Evolutionary conservation across 768 basidiomycete genomes (phyloP).

Genomic region (Gymnopilus junonius): DNA sequence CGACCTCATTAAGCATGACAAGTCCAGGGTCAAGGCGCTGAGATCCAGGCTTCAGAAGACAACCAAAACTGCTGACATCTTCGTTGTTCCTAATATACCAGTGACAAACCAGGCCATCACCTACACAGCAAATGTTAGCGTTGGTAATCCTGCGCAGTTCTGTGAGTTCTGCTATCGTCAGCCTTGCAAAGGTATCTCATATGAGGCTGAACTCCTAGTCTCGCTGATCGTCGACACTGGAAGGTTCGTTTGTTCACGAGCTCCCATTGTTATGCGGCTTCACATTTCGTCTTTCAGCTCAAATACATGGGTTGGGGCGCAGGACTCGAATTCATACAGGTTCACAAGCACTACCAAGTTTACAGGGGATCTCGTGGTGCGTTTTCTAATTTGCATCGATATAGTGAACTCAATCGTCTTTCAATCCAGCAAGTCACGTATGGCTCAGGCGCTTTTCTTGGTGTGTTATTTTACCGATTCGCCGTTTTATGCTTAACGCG

Average conservation of each 20-base stretch:
- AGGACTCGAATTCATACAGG: conserved; percentile 32
- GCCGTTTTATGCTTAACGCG: background rate
- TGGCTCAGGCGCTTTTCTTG: conserved; percentile 61
- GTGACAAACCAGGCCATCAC: conserved; percentile 31
- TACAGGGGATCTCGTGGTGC: conserved; percentile 49
- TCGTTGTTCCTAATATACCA: background rate
- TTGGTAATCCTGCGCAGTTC: conserved; percentile 54
- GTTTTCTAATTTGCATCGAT: background rate
- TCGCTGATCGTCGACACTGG: conserved; percentile 59
- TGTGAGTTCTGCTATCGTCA: conserved; percentile 39
- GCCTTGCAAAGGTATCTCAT: background rate
- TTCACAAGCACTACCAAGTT: conserved; percentile 49
- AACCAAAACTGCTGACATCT: background rate
- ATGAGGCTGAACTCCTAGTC: conserved; percentile 37
- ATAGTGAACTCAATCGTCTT: background rate
- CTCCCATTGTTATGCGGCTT: background rate
- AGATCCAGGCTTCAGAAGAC: background rate
- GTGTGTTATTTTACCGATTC: conserved; percentile 28
- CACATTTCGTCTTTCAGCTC: conserved; percentile 41
- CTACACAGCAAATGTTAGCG: conserved; percentile 49
- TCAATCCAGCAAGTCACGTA: conserved; percentile 50
- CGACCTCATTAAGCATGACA: conserved; percentile 19
- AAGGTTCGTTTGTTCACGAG: conserved; percentile 32
- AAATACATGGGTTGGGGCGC: conserved; percentile 74
- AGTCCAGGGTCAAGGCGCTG: conserved; percentile 15